Evolutionary conservation across 768 basidiomycete species (phyloP).

Genomic region (Tubosaeta sp.): DNA sequence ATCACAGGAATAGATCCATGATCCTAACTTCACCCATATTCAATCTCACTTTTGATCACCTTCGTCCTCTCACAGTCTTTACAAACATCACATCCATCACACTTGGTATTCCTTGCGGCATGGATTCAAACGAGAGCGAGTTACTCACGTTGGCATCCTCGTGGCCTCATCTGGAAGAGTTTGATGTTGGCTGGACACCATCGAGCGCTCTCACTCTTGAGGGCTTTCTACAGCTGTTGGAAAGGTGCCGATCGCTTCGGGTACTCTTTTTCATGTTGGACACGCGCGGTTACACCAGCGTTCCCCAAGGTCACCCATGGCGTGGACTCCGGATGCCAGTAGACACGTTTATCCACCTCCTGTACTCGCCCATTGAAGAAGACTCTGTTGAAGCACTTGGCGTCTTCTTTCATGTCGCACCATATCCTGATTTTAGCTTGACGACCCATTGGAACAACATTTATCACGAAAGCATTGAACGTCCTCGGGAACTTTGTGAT

Average conservation of each 20-base stretch:
- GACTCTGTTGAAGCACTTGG: slow-evolving; percentile 3
- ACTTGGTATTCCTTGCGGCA: neutral
- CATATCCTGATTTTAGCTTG: slow-evolving; percentile 1
- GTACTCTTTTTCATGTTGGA: slow-evolving; percentile 3
- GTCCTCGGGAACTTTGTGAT: neutral
- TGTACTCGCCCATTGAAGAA: slow-evolving; percentile 1
- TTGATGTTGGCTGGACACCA: slow-evolving; percentile 6
- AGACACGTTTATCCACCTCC: neutral
- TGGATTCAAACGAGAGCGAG: slow-evolving; percentile 5
- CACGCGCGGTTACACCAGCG: slow-evolving; percentile 5
- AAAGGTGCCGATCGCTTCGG: slow-evolving; percentile 10
- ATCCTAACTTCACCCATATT: neutral
- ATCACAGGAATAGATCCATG: neutral
- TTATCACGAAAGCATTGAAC: neutral
- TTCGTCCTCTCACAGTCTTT: slow-evolving; percentile 8
- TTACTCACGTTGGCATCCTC: slow-evolving; percentile 13
- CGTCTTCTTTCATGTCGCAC: slow-evolving; percentile 10
- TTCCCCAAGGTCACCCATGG: slow-evolving; percentile 10
- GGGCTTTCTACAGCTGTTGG: slow-evolving; percentile 11
- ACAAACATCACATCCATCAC: slow-evolving; percentile 2
- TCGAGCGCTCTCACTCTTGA: slow-evolving; percentile 7
- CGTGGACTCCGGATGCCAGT: slow-evolving; percentile 1
- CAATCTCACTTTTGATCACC: neutral
- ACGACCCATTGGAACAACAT: neutral
- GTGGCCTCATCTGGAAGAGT: slow-evolving; percentile 6